Evolutionary conservation across 2,329 filamentous ascomycete species (phyloP).

Genomic region (Colletotrichum sp.): DNA sequence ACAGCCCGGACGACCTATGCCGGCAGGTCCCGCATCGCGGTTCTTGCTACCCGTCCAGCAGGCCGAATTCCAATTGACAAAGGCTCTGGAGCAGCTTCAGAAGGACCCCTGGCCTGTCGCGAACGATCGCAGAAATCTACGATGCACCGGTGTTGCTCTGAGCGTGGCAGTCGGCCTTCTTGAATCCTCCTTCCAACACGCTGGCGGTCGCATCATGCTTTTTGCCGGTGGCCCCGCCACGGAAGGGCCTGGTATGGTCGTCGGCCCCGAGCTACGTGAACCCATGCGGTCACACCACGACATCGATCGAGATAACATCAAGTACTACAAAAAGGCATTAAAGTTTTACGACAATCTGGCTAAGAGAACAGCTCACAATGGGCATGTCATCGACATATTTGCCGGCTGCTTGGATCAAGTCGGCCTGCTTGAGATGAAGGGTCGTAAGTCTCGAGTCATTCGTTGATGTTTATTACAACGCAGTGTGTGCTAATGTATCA

Average conservation of each 20-base stretch:
- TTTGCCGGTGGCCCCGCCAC: constrained; percentile 95
- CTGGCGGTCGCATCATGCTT: constrained; percentile 94
- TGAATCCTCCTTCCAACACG: constrained; percentile 94
- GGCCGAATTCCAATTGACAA: constrained; percentile 96
- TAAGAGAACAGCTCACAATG: constrained; percentile 94
- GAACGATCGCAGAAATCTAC: constrained; percentile 86
- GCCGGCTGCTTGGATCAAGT: constrained; percentile 97
- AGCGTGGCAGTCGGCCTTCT: constrained; percentile 92
- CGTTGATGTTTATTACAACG: not conserved
- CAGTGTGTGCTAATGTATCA: not conserved
- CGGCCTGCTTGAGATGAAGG: constrained; percentile 97
- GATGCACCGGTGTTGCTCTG: constrained; percentile 95
- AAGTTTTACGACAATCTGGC: constrained; percentile 95
- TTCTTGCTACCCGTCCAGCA: constrained; percentile 95
- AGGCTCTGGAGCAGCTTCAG: constrained; percentile 92
- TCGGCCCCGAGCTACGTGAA: constrained; percentile 93
- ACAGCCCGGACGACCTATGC: constrained; percentile 75
- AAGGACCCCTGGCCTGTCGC: constrained; percentile 98
- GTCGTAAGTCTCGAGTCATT: constrained; percentile 41
- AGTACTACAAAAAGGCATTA: constrained; percentile 98
- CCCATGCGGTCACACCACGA: constrained; percentile 98
- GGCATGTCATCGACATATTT: constrained; percentile 97
- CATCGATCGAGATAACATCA: constrained; percentile 98
- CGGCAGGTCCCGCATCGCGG: constrained; percentile 81
- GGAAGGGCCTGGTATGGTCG: constrained; percentile 95